Percentiles rank a stretch among this genome's conserved stretches.
Evolutionary conservation across 495 filamentous ascomycete genomes (phyloP).

Genomic region (Neurospora hispaniola): DNA sequence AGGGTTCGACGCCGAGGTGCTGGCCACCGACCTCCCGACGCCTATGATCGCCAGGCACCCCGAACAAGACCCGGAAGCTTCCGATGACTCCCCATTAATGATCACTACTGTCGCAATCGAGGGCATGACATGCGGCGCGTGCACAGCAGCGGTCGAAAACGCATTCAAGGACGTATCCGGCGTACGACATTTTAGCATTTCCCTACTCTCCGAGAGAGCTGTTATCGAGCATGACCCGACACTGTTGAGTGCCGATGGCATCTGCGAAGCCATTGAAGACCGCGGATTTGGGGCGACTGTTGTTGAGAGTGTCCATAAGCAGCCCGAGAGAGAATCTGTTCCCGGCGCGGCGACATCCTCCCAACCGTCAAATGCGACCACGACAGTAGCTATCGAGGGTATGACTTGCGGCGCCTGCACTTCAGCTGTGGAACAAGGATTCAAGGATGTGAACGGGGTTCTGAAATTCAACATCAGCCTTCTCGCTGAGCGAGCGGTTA

Average conservation of each 20-base stretch:
- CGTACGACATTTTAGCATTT: conserved; percentile 82
- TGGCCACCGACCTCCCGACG: conserved; percentile 63
- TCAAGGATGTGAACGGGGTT: conserved; percentile 63
- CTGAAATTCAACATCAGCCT: conserved; percentile 89
- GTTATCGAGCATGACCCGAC: conserved; percentile 74
- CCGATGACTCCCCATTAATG: conserved; percentile 26
- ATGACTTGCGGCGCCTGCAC: conserved; percentile 98
- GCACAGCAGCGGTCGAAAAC: conserved; percentile 80
- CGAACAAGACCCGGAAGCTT: neutral
- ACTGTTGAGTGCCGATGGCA: conserved; percentile 55
- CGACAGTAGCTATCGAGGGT: conserved; percentile 82
- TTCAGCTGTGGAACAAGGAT: conserved; percentile 74
- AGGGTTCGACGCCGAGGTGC: conserved; percentile 88
- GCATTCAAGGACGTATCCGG: conserved; percentile 71
- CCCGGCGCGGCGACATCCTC: conserved; percentile 5
- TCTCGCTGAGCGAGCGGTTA: conserved; percentile 81
- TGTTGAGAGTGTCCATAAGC: conserved; percentile 39
- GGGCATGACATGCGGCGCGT: conserved; percentile 96
- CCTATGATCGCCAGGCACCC: conserved; percentile 23
- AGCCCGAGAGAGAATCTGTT: conserved; percentile 25
- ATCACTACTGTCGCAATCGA: conserved; percentile 78
- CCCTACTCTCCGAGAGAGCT: conserved; percentile 81
- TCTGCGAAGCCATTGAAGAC: conserved; percentile 78
- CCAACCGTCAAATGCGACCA: conserved; percentile 42
- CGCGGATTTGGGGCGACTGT: conserved; percentile 82